Evolutionary conservation across 345 rosid species (phyloP).

Genomic region (Viola odorata): DNA sequence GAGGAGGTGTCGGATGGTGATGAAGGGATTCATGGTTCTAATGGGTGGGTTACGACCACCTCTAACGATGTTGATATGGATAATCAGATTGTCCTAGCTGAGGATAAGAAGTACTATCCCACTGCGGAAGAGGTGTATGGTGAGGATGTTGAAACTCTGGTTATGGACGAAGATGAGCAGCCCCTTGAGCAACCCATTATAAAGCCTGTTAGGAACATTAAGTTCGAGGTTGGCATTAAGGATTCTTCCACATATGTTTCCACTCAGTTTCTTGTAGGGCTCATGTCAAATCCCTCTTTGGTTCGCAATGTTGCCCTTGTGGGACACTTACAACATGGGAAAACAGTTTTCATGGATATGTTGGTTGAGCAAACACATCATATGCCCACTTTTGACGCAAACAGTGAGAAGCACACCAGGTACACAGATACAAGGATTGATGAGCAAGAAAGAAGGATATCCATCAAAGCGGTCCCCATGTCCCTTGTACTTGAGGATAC

Average conservation of each 20-base stretch:
- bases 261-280: constrained; percentile 85
- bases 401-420: constrained; percentile 86
- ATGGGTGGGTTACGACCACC: constrained; percentile 73
- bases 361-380: constrained; percentile 96
- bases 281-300: constrained; percentile 81
- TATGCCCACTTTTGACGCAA: constrained; percentile 68
- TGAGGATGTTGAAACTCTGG: constrained; percentile 86
- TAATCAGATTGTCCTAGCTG: constrained; percentile 90
- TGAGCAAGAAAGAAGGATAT: constrained; percentile 94
- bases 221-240: constrained; percentile 92
- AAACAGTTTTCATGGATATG: constrained; percentile 96
- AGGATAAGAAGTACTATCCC: constrained; percentile 94
- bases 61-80: constrained; percentile 80
- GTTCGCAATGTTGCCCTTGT: constrained; percentile 96
- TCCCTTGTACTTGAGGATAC: constrained; percentile 95
- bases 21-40: constrained; percentile 41
- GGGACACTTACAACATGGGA: constrained; percentile 92
- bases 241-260: constrained; percentile 89
- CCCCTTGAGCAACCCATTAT: constrained; percentile 88
- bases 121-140: constrained; percentile 99
- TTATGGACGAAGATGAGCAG: constrained; percentile 95
- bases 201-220: constrained; percentile 72
- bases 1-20: constrained; percentile 58
- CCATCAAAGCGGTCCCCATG: constrained; percentile 93
- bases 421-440: constrained; percentile 92